Evolutionary conservation across 257 asterid genomes (phyloP).

Genomic region (Datura wrightii): DNA sequence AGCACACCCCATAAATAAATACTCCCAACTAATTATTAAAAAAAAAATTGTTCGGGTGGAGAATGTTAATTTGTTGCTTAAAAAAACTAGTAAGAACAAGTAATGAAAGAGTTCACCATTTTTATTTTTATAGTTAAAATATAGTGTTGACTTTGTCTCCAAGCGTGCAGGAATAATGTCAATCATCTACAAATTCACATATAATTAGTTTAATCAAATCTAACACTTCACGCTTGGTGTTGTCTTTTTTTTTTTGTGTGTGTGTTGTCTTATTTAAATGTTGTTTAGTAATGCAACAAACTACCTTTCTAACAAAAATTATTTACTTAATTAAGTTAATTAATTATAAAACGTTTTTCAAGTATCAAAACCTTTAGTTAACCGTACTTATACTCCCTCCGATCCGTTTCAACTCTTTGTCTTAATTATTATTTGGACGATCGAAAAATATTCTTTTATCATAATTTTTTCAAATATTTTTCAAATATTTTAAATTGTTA

Average conservation of each 20-base stretch:
- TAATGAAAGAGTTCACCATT: no score
- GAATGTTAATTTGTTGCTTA: no score
- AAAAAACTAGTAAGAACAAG: no score
- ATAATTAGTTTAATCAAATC: constrained; percentile 4
- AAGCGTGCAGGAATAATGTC: constrained; percentile 35
- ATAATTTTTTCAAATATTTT: neutral
- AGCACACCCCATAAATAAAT: no score
- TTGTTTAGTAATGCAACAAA: neutral
- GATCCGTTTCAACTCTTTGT: neutral
- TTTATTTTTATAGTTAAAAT: constrained; percentile 7
- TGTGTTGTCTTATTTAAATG: no score
- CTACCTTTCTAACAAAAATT: neutral
- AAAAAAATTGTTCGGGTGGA: no score
- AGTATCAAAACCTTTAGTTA: neutral
- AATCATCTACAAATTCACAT: constrained; percentile 13
- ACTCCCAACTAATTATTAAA: no score
- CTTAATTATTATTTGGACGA: neutral
- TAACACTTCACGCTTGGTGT: neutral
- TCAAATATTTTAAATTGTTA: neutral
- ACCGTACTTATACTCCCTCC: neutral
- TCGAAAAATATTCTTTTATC: neutral
- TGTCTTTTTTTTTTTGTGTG: neutral
- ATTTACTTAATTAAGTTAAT: neutral
- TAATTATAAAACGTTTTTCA: neutral
- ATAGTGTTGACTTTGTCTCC: constrained; percentile 42